Percentiles rank a stretch among this genome's conserved stretches.
Evolutionary conservation across 2,329 filamentous ascomycete genomes (phyloP).

Genomic region (Apiospora marii): DNA sequence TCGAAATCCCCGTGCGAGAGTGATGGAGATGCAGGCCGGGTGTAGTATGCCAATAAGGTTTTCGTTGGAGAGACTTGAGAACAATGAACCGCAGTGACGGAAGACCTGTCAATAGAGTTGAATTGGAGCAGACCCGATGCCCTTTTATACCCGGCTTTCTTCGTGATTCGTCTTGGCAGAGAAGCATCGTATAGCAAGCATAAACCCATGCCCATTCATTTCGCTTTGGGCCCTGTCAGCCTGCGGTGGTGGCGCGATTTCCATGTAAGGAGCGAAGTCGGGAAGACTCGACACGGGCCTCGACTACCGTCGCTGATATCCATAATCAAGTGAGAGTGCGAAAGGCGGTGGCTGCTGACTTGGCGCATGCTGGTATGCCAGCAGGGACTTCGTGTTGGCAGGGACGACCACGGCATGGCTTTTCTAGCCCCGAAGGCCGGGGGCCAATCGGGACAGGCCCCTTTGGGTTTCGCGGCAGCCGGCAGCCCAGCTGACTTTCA

Average conservation of each 20-base stretch:
- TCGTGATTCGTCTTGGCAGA: neutral
- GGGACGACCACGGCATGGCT: neutral
- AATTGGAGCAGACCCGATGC: neutral
- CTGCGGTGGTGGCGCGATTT: neutral
- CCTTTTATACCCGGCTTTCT: neutral
- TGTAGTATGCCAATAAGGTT: neutral
- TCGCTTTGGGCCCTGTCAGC: neutral
- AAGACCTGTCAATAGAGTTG: neutral
- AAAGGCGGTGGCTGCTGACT: neutral
- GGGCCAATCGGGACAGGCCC: neutral
- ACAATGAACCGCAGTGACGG: neutral
- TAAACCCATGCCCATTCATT: neutral
- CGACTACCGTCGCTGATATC: neutral
- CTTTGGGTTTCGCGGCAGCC: neutral
- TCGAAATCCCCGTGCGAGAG: neutral
- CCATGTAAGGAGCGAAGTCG: neutral
- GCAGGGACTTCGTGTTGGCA: neutral
- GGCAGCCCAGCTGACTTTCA: constrained; percentile 8
- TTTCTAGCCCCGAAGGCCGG: neutral
- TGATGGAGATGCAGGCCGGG: neutral
- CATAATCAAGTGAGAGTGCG: neutral
- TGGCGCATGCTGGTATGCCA: neutral
- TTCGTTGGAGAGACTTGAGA: neutral
- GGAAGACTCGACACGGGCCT: neutral
- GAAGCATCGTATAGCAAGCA: neutral